Percentiles rank a stretch among this genome's conserved stretches.
phyloP scores from a whole-genome alignment of 2,329 filamentous ascomycete genomes.

The Diaporthe velutina region DNA sequence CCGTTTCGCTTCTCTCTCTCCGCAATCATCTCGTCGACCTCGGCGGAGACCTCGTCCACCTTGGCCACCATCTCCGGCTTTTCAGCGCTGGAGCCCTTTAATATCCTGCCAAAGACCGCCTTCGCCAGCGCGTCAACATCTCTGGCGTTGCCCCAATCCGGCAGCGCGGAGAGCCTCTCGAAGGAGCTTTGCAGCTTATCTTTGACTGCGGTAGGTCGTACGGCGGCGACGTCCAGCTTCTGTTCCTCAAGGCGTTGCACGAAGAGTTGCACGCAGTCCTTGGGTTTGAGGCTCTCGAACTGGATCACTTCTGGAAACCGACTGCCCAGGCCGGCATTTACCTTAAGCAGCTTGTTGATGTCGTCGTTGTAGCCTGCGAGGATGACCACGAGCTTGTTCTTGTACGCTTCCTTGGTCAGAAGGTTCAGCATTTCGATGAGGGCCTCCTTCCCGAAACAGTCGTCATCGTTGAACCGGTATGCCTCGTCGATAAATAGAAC shows the following conservation, averaged over 20 bases:
- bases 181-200: slow-evolving; percentile 46
- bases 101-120: slow-evolving; percentile 25
- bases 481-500: slow-evolving; percentile 81
- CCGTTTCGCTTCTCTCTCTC: slow-evolving; percentile 29
- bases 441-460: slow-evolving; percentile 66
- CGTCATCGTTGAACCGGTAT: slow-evolving; percentile 70
- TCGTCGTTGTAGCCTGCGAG: slow-evolving; percentile 77
- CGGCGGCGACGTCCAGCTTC: slow-evolving; percentile 27
- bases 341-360: slow-evolving; percentile 72
- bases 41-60: background rate
- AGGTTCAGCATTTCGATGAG: slow-evolving; percentile 66
- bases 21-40: slow-evolving; percentile 26
- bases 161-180: background rate
- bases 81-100: slow-evolving; percentile 25
- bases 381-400: slow-evolving; percentile 73
- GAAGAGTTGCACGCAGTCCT: slow-evolving; percentile 61
- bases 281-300: slow-evolving; percentile 61
- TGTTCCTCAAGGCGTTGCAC: slow-evolving; percentile 47
- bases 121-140: slow-evolving; percentile 15
- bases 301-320: slow-evolving; percentile 73
- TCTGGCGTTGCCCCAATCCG: slow-evolving; percentile 29
- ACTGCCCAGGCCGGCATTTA: slow-evolving; percentile 74
- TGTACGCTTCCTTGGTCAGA: slow-evolving; percentile 67
- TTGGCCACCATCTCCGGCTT: slow-evolving; percentile 18
- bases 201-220: slow-evolving; percentile 41